Percentiles rank a stretch among this genome's conserved stretches.
Evolutionary conservation across 805 yeast species (phyloP).

Genomic region (Zygoascus flipseniorum): DNA sequence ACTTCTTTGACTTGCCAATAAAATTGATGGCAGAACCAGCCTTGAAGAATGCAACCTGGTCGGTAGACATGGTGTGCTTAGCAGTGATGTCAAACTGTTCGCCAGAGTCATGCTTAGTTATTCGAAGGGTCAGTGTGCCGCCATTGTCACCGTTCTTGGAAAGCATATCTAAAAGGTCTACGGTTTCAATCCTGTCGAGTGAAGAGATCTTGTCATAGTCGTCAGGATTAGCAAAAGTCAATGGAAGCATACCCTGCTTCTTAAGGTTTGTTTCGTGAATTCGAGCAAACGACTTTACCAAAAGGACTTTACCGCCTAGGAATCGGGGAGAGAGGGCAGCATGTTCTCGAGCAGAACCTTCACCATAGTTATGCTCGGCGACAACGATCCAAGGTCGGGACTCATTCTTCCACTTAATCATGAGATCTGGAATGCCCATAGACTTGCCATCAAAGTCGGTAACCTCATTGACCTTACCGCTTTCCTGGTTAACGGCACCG

Average conservation of each 20-base stretch:
- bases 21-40: slow-evolving; percentile 96
- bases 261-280: slow-evolving; percentile 96
- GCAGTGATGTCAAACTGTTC: slow-evolving; percentile 59
- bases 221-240: slow-evolving; percentile 80
- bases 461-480: slow-evolving; percentile 89
- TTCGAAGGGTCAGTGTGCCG: slow-evolving; percentile 61
- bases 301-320: slow-evolving; percentile 80
- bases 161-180: slow-evolving; percentile 66
- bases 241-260: slow-evolving; percentile 95
- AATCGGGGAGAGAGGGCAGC: slow-evolving; percentile 95
- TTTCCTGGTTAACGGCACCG: slow-evolving; percentile 95
- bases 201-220: slow-evolving; percentile 78
- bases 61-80: slow-evolving; percentile 94
- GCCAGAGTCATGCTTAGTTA: slow-evolving; percentile 63
- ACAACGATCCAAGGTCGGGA: slow-evolving; percentile 85
- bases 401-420: slow-evolving; percentile 91
- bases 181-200: slow-evolving; percentile 71
- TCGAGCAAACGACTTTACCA: slow-evolving; percentile 94
- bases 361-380: slow-evolving; percentile 98
- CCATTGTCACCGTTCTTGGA: slow-evolving; percentile 82
- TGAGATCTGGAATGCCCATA: slow-evolving; percentile 85
- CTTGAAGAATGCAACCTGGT: slow-evolving; percentile 90
- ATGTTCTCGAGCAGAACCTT: slow-evolving; percentile 98
- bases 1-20: slow-evolving; percentile 50
- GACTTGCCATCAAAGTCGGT: slow-evolving; percentile 75